Conservation (phyloP, 176 grass and related monocot genomes). For the Carex scoparia region DNA sequence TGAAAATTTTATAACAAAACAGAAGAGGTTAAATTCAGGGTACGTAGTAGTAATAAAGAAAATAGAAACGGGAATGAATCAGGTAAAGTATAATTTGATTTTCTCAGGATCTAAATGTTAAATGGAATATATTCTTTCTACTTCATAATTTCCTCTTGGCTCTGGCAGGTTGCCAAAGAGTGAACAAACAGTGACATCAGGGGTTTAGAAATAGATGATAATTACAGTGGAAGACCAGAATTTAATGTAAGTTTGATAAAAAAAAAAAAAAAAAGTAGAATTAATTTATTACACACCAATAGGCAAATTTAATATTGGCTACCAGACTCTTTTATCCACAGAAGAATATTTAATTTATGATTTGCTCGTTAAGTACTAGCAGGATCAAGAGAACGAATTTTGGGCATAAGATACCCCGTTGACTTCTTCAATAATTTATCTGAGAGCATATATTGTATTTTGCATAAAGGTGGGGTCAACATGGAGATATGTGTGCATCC, state of each 20-base stretch:
- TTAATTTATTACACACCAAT: background rate
- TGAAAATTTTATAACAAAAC: background rate
- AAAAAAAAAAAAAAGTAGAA: background rate
- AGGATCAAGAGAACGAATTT: conserved; percentile 88
- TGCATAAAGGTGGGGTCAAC: conserved; percentile 49
- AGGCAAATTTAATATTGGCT: background rate
- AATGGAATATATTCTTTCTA: too few relatives aligned
- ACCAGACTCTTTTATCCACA: background rate
- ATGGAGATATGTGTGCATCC: conserved; percentile 93
- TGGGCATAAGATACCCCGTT: conserved; percentile 71
- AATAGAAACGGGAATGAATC: background rate
- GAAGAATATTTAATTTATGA: background rate
- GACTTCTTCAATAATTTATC: conserved; percentile 96
- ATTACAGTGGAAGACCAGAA: conserved; percentile 62
- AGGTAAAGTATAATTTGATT: background rate
- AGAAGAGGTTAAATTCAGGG: background rate
- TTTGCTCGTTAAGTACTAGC: background rate
- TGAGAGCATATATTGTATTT: conserved; percentile 91
- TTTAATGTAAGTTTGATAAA: conserved; percentile 58
- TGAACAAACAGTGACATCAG: conserved; percentile 38
- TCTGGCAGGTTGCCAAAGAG: too few relatives aligned
- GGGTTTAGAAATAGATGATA: conserved; percentile 55
- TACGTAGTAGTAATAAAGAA: background rate
- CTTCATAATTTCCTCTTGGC: too few relatives aligned
- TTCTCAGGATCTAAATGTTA: too few relatives aligned